Evolutionary conservation across 139 green algal species (phyloP).

Genomic region (Coelastrella sp.): DNA sequence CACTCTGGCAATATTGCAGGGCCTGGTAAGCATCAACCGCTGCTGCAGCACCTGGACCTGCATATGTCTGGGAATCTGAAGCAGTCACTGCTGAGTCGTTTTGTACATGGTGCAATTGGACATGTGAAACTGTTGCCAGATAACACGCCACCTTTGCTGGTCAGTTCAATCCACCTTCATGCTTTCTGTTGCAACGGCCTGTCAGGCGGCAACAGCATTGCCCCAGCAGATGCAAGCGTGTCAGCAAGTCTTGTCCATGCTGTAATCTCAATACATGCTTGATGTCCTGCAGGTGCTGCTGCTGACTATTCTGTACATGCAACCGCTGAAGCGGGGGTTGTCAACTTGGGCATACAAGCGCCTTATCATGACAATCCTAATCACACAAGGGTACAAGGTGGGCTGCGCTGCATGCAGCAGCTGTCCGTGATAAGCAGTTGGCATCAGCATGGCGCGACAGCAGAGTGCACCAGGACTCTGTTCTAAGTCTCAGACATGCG

Average conservation of each 20-base stretch:
- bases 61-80: background rate
- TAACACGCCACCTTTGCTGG: no score
- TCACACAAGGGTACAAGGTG: constrained; percentile 3
- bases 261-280: background rate
- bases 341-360: constrained; percentile 2
- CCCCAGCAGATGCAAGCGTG: no score
- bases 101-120: no score
- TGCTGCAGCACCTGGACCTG: no score
- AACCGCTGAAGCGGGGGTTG: background rate
- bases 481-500: no score
- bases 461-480: no score
- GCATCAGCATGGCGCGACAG: no score
- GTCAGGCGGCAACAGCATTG: no score
- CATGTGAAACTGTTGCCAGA: no score
- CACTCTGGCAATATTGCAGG: background rate
- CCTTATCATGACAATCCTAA: background rate
- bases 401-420: background rate
- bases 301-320: constrained; percentile 31
- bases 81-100: background rate
- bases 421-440: background rate
- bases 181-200: no score
- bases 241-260: background rate
- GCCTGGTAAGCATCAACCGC: no score
- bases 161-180: no score
- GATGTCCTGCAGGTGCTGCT: constrained; percentile 22